phyloP scores from a whole-genome alignment of 805 yeast species.

The Ogataea populi-albae region DNA sequence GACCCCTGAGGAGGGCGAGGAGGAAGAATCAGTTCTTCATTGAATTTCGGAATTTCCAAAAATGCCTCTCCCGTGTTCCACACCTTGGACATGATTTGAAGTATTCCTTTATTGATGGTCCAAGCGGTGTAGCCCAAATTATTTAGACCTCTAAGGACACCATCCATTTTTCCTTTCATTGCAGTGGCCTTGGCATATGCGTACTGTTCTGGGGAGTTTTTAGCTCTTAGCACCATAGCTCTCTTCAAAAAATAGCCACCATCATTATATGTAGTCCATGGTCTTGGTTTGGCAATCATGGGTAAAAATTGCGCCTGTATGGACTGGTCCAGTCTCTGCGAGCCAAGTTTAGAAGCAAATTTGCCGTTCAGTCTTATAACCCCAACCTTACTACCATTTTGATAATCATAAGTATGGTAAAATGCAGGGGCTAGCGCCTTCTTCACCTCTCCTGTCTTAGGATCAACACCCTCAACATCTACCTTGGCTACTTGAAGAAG shows the following conservation, averaged over 20 bases:
- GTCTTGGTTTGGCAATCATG: conserved; percentile 87
- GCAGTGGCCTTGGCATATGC: conserved; percentile 89
- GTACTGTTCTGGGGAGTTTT: conserved; percentile 81
- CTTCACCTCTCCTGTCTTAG: conserved; percentile 65
- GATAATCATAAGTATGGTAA: conserved; percentile 81
- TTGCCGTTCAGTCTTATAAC: conserved; percentile 72
- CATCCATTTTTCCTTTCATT: conserved; percentile 58
- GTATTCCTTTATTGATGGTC: conserved; percentile 79
- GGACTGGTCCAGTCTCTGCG: conserved; percentile 59
- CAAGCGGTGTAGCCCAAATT: conserved; percentile 86
- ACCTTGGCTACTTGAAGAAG: conserved; percentile 81
- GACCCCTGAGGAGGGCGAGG: conserved; percentile 57
- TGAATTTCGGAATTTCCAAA: conserved; percentile 64
- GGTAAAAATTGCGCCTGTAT: conserved; percentile 84
- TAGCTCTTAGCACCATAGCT: conserved; percentile 66
- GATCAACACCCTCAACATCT: conserved; percentile 76
- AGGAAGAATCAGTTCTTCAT: conserved; percentile 46
- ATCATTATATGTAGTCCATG: conserved; percentile 76
- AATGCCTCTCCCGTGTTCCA: conserved; percentile 86
- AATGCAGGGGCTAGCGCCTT: conserved; percentile 84
- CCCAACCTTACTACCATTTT: conserved; percentile 76
- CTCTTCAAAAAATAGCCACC: conserved; percentile 82
- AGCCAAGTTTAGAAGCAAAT: conserved; percentile 62
- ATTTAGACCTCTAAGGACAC: conserved; percentile 76
- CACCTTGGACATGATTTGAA: conserved; percentile 64